A percentile compares a stretch with the other conserved stretches of the same genome.
Conservation (phyloP, 441 rosid genomes). For the Populus tomentosa region DNA sequence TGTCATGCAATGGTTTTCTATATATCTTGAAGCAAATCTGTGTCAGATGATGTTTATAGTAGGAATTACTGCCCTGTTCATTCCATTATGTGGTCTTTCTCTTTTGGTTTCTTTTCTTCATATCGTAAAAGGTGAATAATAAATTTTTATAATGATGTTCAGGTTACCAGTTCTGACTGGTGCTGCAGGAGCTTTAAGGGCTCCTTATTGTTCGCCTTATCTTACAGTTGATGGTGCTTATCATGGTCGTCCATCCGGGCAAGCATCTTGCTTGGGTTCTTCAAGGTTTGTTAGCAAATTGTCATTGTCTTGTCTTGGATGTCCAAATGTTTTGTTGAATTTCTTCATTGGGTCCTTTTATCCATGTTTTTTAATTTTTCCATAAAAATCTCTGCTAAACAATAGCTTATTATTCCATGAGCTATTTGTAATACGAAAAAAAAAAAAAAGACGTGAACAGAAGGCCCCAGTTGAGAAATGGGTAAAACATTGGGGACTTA, state of each 20-base stretch:
- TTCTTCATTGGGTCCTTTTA: not conserved
- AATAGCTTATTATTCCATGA: not conserved
- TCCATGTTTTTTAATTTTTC: not conserved
- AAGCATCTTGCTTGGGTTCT: slow-evolving; percentile 51
- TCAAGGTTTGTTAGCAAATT: slow-evolving; percentile 45
- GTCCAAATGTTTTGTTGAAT: not conserved
- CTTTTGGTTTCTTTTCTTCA: not conserved
- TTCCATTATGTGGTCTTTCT: not conserved
- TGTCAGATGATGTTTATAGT: not conserved
- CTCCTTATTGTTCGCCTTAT: slow-evolving; percentile 74
- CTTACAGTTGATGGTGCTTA: slow-evolving; percentile 69
- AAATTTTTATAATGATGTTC: slow-evolving; percentile 19
- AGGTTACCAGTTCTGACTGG: slow-evolving; percentile 92
- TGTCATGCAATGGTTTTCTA: too few relatives aligned
- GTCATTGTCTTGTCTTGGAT: not conserved
- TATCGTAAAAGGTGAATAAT: not conserved
- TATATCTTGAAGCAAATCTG: too few relatives aligned
- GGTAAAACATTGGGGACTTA: not conserved
- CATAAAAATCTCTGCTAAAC: not conserved
- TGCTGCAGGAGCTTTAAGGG: slow-evolving; percentile 79
- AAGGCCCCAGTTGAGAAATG: not conserved
- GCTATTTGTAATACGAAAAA: not conserved
- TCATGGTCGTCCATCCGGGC: slow-evolving; percentile 49
- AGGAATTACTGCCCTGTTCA: not conserved
- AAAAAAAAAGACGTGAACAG: not conserved